Evolutionary conservation across 2,329 filamentous ascomycete genomes (phyloP), one percentile per base, ranked within the genome.

Genomic region (Aspergillus versicolor): DNA sequence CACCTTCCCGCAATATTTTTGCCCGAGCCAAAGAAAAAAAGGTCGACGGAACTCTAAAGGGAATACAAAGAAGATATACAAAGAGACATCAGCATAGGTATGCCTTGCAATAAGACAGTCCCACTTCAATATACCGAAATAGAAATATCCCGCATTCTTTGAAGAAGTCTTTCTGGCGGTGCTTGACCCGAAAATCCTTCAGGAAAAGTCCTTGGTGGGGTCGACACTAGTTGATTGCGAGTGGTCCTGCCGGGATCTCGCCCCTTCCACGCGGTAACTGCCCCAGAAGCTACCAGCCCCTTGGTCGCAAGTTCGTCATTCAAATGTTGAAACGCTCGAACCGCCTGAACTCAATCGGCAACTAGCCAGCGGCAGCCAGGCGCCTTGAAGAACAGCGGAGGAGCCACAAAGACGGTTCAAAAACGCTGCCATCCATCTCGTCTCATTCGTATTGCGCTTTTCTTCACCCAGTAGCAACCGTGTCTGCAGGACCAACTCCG

Each of bases 281-380:
- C 38, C 43, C 61, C 65, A 63, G 57, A 65, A 66, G 63, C 59
- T 68, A 67, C 65, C 66, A 63, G 62, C 61, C 61, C 62, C 62
- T 60, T 65, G 61, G 65, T 65, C 58, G 54, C 9, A 13, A n/a
- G 34, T n/a, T 52, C 27, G 27, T 46, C 44, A 46, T 34, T 46
- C 13, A 46, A 45, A 22, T 6, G 15, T 11, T 17, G 24, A 32
- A 32, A 46, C 44, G 55, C 49, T 51, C 34, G 41, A 63, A 58
- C 58, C 57, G 38, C 38, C 48, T 51, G 42, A 59, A 63, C 59
- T 64, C 59, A 59, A 66, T 65, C 63, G 52, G 52, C 59, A 53
- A 48, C 57, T 63, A 32, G 55, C 40, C 52, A 57, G 27, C 12
- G 34, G 34, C 34, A 5, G 13, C 6, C 34, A 13, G 42, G 47